Conservation (phyloP, 2,329 filamentous ascomycete species). For the Epichloe bromicola region DNA sequence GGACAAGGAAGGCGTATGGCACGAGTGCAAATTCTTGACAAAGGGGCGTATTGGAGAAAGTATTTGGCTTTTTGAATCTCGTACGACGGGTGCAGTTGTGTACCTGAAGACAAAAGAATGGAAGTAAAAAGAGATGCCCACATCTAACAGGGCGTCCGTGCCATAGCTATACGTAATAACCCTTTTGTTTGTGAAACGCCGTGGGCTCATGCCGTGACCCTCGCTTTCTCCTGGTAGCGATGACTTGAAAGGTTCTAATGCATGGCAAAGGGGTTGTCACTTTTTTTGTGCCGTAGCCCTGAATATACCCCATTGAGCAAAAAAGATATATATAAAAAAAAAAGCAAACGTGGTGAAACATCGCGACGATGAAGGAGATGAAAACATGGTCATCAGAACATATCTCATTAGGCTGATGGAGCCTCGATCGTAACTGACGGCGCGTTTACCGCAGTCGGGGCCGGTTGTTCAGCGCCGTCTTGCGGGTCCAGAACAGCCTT, state of each 20-base stretch:
- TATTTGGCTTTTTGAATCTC: background rate
- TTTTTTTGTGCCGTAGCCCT: background rate
- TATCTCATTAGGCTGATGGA: conserved; percentile 8
- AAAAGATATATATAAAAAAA: too few species aligned
- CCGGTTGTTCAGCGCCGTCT: conserved; percentile 28
- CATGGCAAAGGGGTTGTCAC: background rate
- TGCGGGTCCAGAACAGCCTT: conserved; percentile 45
- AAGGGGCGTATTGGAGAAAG: background rate
- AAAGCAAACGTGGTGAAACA: background rate
- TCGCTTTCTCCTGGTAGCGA: background rate
- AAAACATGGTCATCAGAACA: background rate
- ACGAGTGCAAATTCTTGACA: background rate
- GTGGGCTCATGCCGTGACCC: background rate
- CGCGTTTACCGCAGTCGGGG: conserved; percentile 10
- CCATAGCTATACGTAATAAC: background rate
- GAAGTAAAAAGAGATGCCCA: background rate
- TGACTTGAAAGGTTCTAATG: background rate
- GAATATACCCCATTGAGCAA: background rate
- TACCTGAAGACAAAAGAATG: background rate
- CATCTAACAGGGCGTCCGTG: background rate
- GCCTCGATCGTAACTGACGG: conserved; percentile 14
- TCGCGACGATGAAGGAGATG: background rate
- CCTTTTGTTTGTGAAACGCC: background rate
- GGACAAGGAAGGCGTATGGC: too few species aligned
- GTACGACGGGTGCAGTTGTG: background rate